Base-by-base conservation (phyloP, 495 filamentous ascomycete species). In the Articulospora tetracladia region DNA sequence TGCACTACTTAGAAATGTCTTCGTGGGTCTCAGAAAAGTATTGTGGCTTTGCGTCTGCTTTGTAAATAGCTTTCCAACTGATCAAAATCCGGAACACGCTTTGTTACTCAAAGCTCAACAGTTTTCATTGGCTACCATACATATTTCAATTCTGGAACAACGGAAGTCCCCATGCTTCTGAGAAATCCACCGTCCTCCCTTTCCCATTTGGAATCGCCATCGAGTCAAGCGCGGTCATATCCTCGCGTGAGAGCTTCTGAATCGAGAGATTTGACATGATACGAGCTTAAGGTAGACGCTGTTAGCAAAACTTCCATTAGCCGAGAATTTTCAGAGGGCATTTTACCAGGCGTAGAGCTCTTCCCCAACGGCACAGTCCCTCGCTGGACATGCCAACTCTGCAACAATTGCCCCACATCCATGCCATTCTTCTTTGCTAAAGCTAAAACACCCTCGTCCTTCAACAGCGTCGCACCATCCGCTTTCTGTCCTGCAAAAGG, bases 401-500 rank as follows among this genome's bases (percentile, higher is more conserved):
- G 34, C 28, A 70, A 26, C 15, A 70, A 55, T 41, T 61, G 52
- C 49, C 63, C 48, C 39, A 66, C 49, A 58, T 62, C 53, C 44
- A 58, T 46, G 11, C 55, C 56, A 17, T 61, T 64, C 58, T 70
- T 70, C 55, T 65, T 48, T 6, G 68, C 68, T 2, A 76, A 58
- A 41, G 68, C 71, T 30, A 58, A 57, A 10, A 74, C 64, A 15
- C 63, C 66, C 17, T 68, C 68, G 26, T 72, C 65, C 27, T 59
- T 61, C 52, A 67, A 61, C 17, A 72, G 32, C 19, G 58, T 70
- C 46, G 50, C 63, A 51, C 62, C 70, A 46, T 27, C 27, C 50
- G 32, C 67, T 52, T 54, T 62, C 44, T 53, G 55, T 19, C 57
- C 61, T 1, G 83, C 88, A 30, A 90, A 85, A 1, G 86, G 84